Evolutionary conservation across 352 stramenopile genomes (phyloP), one percentile per base, ranked within the genome.

Genomic region (Pseudoperonospora humuli): DNA sequence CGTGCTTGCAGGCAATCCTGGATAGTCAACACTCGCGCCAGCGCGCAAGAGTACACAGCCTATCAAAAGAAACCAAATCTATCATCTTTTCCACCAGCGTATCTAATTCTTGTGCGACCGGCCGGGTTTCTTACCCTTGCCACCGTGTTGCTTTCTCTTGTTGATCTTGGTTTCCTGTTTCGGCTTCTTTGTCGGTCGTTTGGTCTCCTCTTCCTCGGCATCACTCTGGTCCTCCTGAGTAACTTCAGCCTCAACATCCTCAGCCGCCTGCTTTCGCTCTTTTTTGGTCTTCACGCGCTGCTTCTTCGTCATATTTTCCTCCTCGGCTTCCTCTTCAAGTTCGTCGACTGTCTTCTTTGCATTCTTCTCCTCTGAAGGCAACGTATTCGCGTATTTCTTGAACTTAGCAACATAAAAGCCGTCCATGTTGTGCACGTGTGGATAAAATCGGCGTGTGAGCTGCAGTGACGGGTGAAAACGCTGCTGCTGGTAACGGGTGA

Each of bases 371-470:
- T 93, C 73, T 21, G 67, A 76, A 6, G 83, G 79, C 49, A 77
- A 73, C 56, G 67, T 85, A 50, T 99, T 98, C 34, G 94, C 95
- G 33, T 97, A 90, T 72, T 99, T 99, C 61, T 98, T 95, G 39
- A 99, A 95, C 75, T 99, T 99, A 27, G 93, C 95, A 23, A 99
- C 96, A 70, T 97, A 99, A 70, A 99, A 99, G 27, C 97, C 97
- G 70, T 99, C 97, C 96, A 99, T 99, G 74, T 99, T 99, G 80
- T 99, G 97, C 57, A 95, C 95, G 63, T 99, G 97, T 29, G 97
- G 97, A 74, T 99, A 99, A 63, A 99, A 99, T 41, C 97, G 80
- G 24, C 94, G 66, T 27, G 96, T 98, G 29, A 98, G 71, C 15
- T 80, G 75, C 53, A 99, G 61, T 14, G 88, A 96, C 15, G 95